Conservation (phyloP, 768 basidiomycete genomes). For the Boletus speciosus region DNA sequence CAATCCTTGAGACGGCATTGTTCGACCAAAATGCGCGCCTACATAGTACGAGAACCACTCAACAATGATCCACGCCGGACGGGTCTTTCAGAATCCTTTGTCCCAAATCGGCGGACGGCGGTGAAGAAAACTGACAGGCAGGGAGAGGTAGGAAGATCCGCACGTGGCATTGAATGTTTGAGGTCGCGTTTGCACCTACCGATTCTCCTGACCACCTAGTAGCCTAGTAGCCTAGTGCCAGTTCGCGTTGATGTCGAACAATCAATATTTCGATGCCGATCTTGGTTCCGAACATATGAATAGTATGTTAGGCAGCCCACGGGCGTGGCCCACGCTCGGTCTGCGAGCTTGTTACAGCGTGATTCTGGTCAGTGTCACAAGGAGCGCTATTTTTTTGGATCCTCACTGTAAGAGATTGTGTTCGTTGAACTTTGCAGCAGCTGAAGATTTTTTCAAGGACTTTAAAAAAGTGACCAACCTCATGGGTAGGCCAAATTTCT, state of each 20-base stretch:
- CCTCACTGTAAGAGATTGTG: too few relatives aligned
- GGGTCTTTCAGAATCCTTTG: neutral
- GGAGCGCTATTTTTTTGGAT: too few relatives aligned
- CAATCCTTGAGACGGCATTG: constrained; percentile 2
- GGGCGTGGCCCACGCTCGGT: too few relatives aligned
- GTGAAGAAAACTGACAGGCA: neutral
- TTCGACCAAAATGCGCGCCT: constrained; percentile 2
- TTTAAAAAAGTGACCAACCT: too few relatives aligned
- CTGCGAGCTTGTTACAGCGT: too few relatives aligned
- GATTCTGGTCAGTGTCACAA: too few relatives aligned
- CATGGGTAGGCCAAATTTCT: too few relatives aligned
- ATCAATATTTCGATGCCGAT: neutral
- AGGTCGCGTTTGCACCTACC: neutral
- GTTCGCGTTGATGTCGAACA: too few relatives aligned
- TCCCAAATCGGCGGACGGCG: constrained; percentile 4
- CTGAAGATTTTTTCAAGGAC: too few relatives aligned
- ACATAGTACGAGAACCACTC: neutral
- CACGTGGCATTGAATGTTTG: neutral
- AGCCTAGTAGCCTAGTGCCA: too few relatives aligned
- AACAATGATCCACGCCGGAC: neutral
- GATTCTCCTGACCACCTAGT: too few relatives aligned
- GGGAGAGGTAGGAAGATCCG: neutral
- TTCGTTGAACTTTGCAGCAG: too few relatives aligned
- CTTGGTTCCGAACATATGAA: neutral
- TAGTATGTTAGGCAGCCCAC: neutral